phyloP scores from a whole-genome alignment of 768 basidiomycete species.

The Termitomyces sp. region DNA sequence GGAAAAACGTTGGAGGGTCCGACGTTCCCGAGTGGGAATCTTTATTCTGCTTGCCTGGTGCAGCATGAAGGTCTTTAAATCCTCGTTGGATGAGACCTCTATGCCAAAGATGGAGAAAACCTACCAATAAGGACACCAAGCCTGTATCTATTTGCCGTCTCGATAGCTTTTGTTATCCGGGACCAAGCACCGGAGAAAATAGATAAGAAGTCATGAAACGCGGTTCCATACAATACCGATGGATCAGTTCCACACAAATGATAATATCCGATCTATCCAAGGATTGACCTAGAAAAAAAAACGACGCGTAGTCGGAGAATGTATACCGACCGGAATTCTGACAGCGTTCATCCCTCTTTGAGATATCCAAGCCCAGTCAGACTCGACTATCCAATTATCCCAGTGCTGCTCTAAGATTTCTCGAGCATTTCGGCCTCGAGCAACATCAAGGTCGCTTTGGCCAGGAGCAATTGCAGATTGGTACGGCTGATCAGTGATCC shows the following conservation, averaged over 20 bases:
- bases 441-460: conserved; percentile 69
- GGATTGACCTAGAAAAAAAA: not conserved
- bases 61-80: conserved; percentile 60
- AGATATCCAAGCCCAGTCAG: conserved; percentile 61
- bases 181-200: conserved; percentile 66
- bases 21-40: conserved; percentile 66
- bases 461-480: conserved; percentile 44
- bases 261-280: conserved; percentile 63
- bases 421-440: conserved; percentile 46
- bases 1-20: conserved; percentile 45
- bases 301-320: not conserved
- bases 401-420: conserved; percentile 60
- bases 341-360: conserved; percentile 56
- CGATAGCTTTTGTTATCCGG: conserved; percentile 55
- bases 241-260: conserved; percentile 58
- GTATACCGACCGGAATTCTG: conserved; percentile 49
- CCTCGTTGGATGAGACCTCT: not conserved
- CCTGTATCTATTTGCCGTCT: conserved; percentile 46
- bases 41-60: conserved; percentile 70
- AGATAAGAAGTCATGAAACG: conserved; percentile 47
- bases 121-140: conserved; percentile 76
- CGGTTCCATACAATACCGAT: conserved; percentile 57
- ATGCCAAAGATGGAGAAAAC: not conserved
- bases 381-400: conserved; percentile 64
- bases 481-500: conserved; percentile 65